Base-by-base conservation (phyloP, 257 asterid species). In the Apocynum venetum region DNA sequence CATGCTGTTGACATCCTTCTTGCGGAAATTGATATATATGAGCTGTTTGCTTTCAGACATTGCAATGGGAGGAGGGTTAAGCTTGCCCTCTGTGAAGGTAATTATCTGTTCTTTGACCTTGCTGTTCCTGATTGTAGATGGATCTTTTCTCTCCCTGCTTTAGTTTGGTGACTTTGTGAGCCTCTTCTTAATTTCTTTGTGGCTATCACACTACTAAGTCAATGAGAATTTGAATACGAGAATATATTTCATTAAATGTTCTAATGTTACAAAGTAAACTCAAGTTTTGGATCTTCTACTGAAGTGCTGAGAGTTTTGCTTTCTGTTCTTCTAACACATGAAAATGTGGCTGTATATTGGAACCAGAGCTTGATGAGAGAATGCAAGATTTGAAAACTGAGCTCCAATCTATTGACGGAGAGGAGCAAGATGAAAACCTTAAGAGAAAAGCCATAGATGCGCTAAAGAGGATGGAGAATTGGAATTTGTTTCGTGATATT, bases 31-130 rank as follows among this genome's bases (percentile, higher is more conserved):
- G 99, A 96, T 84, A 93, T 96, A 87, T 96, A 96, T 80, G 99
- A 96, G 87, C 92, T 96, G 56, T 96, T 93, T 87, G 92, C 96
- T 80, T 96, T 96, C 87, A 93, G 88, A 77, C 99, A 93, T 83
- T 96, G 99, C 78, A 90, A 91, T 80, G 96, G 97, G 85, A 90
- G 99, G 86, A 93, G 88, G 90, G 92, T 90, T 81, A 91, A 93
- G 89, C 99, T 96, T 83, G 96, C 97, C 61, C 99, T 96, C 78
- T 96, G 99, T 77, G 93, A 93, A 87, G 98, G 99, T 96, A 85
- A 75, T 74, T 68, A 51, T 8, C 76, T 72, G 78, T 31, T 72
- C 80, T 78, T 70, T 67, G 53, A 69, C 76, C 73, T 13, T 10
- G 49, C 13, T 71, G 41, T 70, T 46, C 63, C 70, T 17, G 49